Base-by-base conservation (phyloP, 257 asterid genomes). In the Solanum dulcamara region DNA sequence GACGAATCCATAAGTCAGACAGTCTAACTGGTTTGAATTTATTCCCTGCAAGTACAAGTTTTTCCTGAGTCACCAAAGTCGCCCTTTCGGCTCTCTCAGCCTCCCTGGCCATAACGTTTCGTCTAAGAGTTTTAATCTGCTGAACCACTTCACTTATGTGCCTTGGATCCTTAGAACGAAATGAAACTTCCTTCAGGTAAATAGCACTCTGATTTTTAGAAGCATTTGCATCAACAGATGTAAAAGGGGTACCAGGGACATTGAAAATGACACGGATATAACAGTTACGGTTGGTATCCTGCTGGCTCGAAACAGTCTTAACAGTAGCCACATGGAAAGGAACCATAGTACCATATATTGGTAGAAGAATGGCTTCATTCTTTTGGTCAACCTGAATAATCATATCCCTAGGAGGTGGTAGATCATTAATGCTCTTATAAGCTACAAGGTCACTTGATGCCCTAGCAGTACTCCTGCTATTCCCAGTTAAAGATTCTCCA, bases 381-480 rank as follows among this genome's bases (percentile, higher is more conserved):
- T 83, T 87, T 83, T 87, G 89, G 71, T 87, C 89, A 85, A 87
- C 89, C 85, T 84, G 89, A 35, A 85, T 87, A 87, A 64, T 85
- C 83, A 87, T 55, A 17, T 85, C 89, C 50, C 75, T 87, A 2
- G 89, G 87, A 81, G 89, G 85, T 6, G 87, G 89, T 30, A 87
- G 85, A 60, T 87, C 89, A 85, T 81, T 87, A 33, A 87, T 67
- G 59, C 33, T 85, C 85, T 85, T 87, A 84, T 85, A 87, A 5
- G 89, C 87, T 60, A 87, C 68, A 35, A 87, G 60, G 40, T 87
- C 89, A 44, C 70, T 83, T 10, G 87, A 84, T 53, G 86, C 44
- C 79, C 33, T 87, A 18, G 77, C 66, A 83, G 83, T 55, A 13
- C 84, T 71, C 72, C 83, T 86, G 57, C 13, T 64, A 57, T 81